These are phyloP conservation scores for Aureobasidium pullulans DNA, from an alignment of 2,329 filamentous ascomycete genomes.

Conservation along the genomic window DNA sequence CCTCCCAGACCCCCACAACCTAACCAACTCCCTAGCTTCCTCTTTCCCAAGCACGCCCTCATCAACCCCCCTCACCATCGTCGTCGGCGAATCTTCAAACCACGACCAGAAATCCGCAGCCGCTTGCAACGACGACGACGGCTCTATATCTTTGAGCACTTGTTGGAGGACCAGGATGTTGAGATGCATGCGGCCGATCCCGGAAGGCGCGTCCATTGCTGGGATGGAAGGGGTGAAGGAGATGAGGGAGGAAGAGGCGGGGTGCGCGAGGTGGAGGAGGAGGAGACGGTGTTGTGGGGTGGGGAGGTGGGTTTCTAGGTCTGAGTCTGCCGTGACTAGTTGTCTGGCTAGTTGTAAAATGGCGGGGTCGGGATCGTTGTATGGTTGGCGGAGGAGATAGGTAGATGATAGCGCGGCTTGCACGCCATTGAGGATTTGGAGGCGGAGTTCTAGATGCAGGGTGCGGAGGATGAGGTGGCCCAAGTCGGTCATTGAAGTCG, in stretches of 20 bases:
- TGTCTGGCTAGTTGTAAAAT: constrained; percentile 79
- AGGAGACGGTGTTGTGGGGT: constrained; percentile 63
- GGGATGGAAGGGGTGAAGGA: constrained; percentile 60
- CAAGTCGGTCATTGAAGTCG: constrained; percentile 75
- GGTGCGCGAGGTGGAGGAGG: constrained; percentile 63
- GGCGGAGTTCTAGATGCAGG: constrained; percentile 81
- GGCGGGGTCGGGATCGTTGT: constrained; percentile 68
- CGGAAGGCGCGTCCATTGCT: constrained; percentile 69
- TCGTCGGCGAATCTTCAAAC: constrained; percentile 51
- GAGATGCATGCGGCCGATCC: constrained; percentile 80
- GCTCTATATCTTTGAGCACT: constrained; percentile 90
- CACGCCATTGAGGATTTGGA: constrained; percentile 76
- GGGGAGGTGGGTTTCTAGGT: constrained; percentile 64
- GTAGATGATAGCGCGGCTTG: constrained; percentile 42
- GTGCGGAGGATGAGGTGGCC: constrained; percentile 73
- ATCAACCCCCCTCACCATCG: constrained; percentile 30
- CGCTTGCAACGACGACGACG: constrained; percentile 53
- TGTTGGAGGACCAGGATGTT: constrained; percentile 95
- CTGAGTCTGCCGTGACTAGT: constrained; percentile 82
- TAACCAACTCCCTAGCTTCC: constrained; percentile 34
- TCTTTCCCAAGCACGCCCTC: constrained; percentile 30
- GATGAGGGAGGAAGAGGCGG: constrained; percentile 75
- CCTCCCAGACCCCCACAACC: constrained; percentile 38
- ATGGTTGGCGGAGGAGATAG: constrained; percentile 58
- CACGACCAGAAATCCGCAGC: constrained; percentile 63